phyloP scores from a whole-genome alignment of 805 yeast species.

The Kazachstania kunashirensis region DNA sequence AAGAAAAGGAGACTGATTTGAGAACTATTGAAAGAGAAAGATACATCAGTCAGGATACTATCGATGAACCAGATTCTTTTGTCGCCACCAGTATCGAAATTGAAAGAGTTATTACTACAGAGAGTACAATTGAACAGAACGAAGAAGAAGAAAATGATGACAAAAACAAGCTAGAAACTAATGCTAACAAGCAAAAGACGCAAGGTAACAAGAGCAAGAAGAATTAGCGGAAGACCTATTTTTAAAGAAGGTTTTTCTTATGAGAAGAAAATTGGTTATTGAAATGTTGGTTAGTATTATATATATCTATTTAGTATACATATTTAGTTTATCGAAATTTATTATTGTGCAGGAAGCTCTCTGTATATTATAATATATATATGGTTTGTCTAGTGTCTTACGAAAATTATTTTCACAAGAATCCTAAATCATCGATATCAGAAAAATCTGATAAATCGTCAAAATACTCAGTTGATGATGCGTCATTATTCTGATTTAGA shows the following conservation, averaged over 20 bases:
- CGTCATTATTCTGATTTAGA: constrained; percentile 15
- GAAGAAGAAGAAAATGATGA: neutral
- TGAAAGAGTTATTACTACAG: constrained; percentile 2
- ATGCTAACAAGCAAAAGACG: neutral
- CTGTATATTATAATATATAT: neutral
- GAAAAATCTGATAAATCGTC: constrained; percentile 29
- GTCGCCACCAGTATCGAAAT: constrained; percentile 1
- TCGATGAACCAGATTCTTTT: constrained; percentile 5
- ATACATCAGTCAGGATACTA: constrained; percentile 5
- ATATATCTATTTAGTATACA: neutral
- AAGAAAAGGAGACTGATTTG: constrained; percentile 46
- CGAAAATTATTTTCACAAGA: constrained; percentile 14
- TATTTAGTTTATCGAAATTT: too few relatives aligned
- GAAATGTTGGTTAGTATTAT: neutral
- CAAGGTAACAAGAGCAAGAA: neutral
- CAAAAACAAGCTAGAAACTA: neutral
- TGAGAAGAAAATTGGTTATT: neutral
- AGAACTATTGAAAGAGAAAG: constrained; percentile 20
- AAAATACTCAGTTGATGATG: constrained; percentile 18
- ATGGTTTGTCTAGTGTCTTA: too few relatives aligned
- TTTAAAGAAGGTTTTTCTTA: too few relatives aligned
- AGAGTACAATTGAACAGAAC: neutral
- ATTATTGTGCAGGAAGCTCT: too few relatives aligned
- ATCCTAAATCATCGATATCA: constrained; percentile 27
- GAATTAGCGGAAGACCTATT: too few relatives aligned